Conservation (phyloP, 306 rosid genomes). For the Rosa persica region DNA sequence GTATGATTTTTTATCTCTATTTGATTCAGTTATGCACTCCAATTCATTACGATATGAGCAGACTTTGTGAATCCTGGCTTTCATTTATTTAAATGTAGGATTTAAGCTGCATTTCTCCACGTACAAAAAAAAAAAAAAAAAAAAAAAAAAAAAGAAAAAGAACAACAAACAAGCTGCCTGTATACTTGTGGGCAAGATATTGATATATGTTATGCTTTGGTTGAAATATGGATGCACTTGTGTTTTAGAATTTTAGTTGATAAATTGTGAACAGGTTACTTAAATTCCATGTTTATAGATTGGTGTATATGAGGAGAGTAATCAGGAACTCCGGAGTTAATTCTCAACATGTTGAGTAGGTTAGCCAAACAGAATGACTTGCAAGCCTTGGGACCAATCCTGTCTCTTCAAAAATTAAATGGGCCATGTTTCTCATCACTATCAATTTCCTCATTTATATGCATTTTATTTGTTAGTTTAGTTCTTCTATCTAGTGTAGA, state of each 20-base stretch:
- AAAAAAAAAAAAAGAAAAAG: too few species aligned
- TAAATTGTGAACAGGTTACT: background rate
- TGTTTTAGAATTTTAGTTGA: background rate
- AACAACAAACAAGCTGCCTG: background rate
- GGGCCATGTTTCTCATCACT: background rate
- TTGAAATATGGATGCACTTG: background rate
- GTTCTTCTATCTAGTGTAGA: background rate
- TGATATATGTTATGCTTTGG: too few species aligned
- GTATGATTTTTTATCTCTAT: constrained; percentile 42
- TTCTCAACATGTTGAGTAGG: background rate
- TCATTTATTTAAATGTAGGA: background rate
- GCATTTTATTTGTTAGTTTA: background rate
- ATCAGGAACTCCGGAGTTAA: background rate
- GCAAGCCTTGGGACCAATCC: background rate
- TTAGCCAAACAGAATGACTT: background rate
- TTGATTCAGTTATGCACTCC: constrained; percentile 8
- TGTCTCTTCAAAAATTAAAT: background rate
- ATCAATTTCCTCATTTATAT: background rate
- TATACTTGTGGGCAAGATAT: background rate
- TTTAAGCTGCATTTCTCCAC: background rate
- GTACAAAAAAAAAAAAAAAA: background rate
- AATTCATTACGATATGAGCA: background rate
- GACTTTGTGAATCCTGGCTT: constrained; percentile 6
- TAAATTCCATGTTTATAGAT: background rate
- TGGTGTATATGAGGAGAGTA: background rate